Conservation (phyloP, 2,329 filamentous ascomycete genomes). For the Gnomoniopsis sp. region DNA sequence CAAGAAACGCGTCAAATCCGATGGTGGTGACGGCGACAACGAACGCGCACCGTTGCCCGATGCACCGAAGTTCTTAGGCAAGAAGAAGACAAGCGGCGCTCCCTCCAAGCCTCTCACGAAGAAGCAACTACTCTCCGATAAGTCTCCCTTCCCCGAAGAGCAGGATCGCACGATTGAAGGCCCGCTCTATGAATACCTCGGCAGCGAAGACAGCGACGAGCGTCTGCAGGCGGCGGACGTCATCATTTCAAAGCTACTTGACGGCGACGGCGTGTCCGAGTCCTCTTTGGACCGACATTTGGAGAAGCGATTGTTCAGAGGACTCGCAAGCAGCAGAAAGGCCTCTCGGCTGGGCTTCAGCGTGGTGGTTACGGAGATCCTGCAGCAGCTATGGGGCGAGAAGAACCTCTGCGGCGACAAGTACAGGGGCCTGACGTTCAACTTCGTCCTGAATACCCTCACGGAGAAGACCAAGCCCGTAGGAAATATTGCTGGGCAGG, state of each 20-base stretch:
- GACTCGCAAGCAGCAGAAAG: conserved; percentile 86
- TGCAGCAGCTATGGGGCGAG: conserved; percentile 65
- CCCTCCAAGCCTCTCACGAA: conserved; percentile 25
- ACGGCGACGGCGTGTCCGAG: conserved; percentile 47
- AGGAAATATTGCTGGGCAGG: conserved; percentile 60
- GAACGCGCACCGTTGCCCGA: conserved; percentile 21
- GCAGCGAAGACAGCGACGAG: conserved; percentile 54
- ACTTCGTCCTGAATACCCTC: conserved; percentile 50
- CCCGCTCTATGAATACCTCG: conserved; percentile 57
- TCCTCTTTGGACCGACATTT: conserved; percentile 55
- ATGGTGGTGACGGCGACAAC: conserved; percentile 18
- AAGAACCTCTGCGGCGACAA: conserved; percentile 40
- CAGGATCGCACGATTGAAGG: conserved; percentile 58
- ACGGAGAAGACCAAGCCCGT: conserved; percentile 52
- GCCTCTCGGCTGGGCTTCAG: conserved; percentile 87
- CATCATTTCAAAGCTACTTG: conserved; percentile 54
- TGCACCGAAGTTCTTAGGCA: conserved; percentile 11
- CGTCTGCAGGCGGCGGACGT: conserved; percentile 57
- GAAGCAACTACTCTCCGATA: conserved; percentile 32
- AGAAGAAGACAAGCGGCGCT: conserved; percentile 13
- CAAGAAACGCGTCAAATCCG: conserved; percentile 22
- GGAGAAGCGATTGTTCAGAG: conserved; percentile 72
- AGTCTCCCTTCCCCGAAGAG: conserved; percentile 49
- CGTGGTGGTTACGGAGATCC: conserved; percentile 77
- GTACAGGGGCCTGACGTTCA: conserved; percentile 54